Base-by-base conservation (phyloP, 2,329 filamentous ascomycete species). In the Thermoascus crustaceus region DNA sequence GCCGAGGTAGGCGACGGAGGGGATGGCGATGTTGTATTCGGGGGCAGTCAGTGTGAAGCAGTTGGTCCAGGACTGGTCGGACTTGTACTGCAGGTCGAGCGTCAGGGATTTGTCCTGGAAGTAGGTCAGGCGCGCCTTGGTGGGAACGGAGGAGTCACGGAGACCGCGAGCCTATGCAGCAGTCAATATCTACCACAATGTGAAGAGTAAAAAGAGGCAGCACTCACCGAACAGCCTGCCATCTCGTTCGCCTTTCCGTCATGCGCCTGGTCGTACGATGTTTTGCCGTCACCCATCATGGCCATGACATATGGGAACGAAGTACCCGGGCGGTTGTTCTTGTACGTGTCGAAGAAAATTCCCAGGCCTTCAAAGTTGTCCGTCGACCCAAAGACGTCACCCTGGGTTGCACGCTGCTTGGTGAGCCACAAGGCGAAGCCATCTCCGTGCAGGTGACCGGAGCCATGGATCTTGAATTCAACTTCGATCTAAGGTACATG, bases 231-330 rank as follows among this genome's bases (percentile, higher is more conserved):
- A 71, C 91, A 98, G 40, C 91, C 91, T 35, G 87, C 88, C 42
- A 95, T 71, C 66, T 98, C 91, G 52, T 85, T 87, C 38, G 78
- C 75, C 72, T 95, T 96, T 58, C 91, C 91, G 55, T 98, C 91
- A 53, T 88, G 88, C 51, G 80, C 79, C 68, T 95, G 87, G 69
- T 96, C 87, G 66, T 98, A 98, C 9, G 71, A 60, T 5, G 82
- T 94, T 57, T 86, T 71, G 43, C 91, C 89, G 60, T 98, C 91
- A 41, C 91, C 91, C 48, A 87, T 72, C 91, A 96, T 96, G 44
- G 88, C 89, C 88, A 96, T 95, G 53, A 98, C 82, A 57, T 94
- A 95, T 33, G 91, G 91, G 66, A 98, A 98, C 30, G 94, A 84
- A 26, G 86, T 82, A 27, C 91, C 91, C 0, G 91, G 89, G 9